Evolutionary conservation across 208 protist genomes (phyloP).

Genomic region (Tritrichomonas musculus): DNA sequence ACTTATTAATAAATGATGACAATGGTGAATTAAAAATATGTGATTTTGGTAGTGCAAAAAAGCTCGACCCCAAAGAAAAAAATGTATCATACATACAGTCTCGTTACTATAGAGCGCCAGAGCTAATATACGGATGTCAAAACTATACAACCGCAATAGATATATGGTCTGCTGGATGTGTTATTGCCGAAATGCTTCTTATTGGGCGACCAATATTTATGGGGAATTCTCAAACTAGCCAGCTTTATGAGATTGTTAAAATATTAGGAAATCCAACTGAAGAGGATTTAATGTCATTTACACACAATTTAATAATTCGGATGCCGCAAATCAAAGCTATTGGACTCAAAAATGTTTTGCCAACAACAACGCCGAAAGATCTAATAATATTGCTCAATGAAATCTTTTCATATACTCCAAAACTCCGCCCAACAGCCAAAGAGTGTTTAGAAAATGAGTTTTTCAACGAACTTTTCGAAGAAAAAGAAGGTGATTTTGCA

Average conservation of each 20-base stretch:
- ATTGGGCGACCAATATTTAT: conserved; percentile 86
- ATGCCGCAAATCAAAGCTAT: neutral
- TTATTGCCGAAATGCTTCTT: conserved; percentile 94
- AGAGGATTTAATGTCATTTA: neutral
- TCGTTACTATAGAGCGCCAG: conserved; percentile 81
- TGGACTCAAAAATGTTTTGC: neutral
- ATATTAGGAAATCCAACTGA: conserved; percentile 47
- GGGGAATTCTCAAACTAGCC: conserved; percentile 69
- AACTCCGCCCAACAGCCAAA: neutral
- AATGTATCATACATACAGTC: conserved; percentile 85
- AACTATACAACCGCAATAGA: conserved; percentile 80
- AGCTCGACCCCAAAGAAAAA: conserved; percentile 62
- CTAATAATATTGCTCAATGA: neutral
- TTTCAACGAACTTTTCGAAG: no score
- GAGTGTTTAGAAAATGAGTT: neutral
- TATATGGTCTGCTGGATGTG: conserved; percentile 85
- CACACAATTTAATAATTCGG: neutral
- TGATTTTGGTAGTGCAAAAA: conserved; percentile 78
- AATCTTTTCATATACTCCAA: neutral
- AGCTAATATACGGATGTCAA: conserved; percentile 78
- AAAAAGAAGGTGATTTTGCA: no score
- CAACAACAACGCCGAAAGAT: neutral
- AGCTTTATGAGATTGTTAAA: conserved; percentile 85
- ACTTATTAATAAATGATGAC: conserved; percentile 71
- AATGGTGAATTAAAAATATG: conserved; percentile 76